Base-by-base conservation (phyloP, 139 green algal genomes). In the Volvox africanus region DNA sequence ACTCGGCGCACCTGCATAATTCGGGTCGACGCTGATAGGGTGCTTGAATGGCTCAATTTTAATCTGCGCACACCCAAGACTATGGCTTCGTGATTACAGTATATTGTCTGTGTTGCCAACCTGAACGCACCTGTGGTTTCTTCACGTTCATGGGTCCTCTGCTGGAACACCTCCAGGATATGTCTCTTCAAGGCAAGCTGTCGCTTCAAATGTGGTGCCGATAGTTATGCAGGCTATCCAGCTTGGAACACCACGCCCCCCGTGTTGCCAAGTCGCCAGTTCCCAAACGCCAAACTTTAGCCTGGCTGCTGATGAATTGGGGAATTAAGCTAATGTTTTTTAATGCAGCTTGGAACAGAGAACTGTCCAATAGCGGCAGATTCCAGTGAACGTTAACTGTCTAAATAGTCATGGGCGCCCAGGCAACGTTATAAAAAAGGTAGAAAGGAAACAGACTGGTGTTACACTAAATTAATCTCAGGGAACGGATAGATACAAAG, bases 31-130 rank as follows among this genome's bases (percentile, higher is more conserved):
- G 30, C 96, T 96, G 71, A 99, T 92, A 22, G 96, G 96, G 91
- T 99, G 98, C 95, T 94, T 97, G 95, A 99, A 99, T 2, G 97
- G 97, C 93, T 99, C 97, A 65, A 99, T 99, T 80, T 97, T 97
- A 67, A 99, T 90, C 85, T 89, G 69, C 85, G 50, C 11, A n/a
- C 32, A 30, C 81, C 33, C 1, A 26, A 20, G 11, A 1, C 20
- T 30, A 73, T 73, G 65, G 65, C 65, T 73, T 73, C 2, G 6
- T 73, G 21, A 73, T 73, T 16, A 73, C 65, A 73, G 11, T 73
- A 73, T 24, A 28, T 73, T 55, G 44, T 14, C 9, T 9, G 44
- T 55, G 44, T 9, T 5, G 44, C 5, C 21, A 73, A 73, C 2
- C 65, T 73, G 65, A 12, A 73, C 65, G 24, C 24, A 73, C 65